Base-by-base conservation (phyloP, 805 yeast genomes). In the Monosporozyma unispora region DNA sequence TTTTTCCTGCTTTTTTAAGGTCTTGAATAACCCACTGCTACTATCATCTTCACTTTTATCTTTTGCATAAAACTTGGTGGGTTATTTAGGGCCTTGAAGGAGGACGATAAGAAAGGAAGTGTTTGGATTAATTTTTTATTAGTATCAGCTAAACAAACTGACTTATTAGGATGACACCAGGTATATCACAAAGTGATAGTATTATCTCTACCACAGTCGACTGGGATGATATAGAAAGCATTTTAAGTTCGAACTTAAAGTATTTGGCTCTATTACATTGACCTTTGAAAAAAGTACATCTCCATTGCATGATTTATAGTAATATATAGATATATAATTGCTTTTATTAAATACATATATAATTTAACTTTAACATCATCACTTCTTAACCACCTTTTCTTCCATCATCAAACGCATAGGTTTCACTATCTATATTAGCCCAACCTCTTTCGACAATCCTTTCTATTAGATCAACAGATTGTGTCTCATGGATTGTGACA, bases 141-240 rank as follows among this genome's bases (percentile, higher is more conserved):
- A 19, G 41, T 18, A 37, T 18, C 19, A 18, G 10, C 3, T 18
- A 18, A 37, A 18, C n/a, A n/a, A n/a, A n/a, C n/a, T n/a, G n/a
- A n/a, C n/a, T n/a, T n/a, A n/a, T n/a, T n/a, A n/a, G n/a, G n/a
- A n/a, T n/a, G n/a, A n/a, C n/a, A n/a, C n/a, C n/a, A n/a, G n/a
- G n/a, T n/a, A n/a, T n/a, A n/a, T n/a, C n/a, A n/a, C n/a, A n/a
- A n/a, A n/a, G n/a, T n/a, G n/a, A n/a, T n/a, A n/a, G n/a, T n/a
- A n/a, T n/a, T n/a, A n/a, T n/a, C n/a, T n/a, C n/a, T n/a, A n/a
- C n/a, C n/a, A n/a, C n/a, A n/a, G n/a, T n/a, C n/a, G n/a, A n/a
- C n/a, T n/a, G 82, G 82, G 69, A 70, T 2, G 73, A 77, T 0
- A 68, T 83, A 56, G 95, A 86, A 63, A 95, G 95, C 0, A 73